Conservation (phyloP, 2,329 filamentous ascomycete genomes). For the Penicillium crustosum region DNA sequence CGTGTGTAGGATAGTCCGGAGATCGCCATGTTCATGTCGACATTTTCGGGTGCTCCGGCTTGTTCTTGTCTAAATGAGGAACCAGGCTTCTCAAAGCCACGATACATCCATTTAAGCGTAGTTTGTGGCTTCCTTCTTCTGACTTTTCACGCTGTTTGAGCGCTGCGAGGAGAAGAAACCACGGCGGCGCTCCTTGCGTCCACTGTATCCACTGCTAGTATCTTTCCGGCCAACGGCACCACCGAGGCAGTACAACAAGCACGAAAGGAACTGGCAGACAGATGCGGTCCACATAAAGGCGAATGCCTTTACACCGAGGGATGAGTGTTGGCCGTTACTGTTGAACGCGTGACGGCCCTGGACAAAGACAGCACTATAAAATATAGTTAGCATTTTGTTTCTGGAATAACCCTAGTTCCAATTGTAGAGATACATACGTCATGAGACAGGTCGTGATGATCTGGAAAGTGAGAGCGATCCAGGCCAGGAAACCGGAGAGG, state of each 20-base stretch:
- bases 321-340: conserved; percentile 48
- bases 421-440: conserved; percentile 55
- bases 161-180: conserved; percentile 40
- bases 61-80: neutral
- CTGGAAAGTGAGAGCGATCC: conserved; percentile 60
- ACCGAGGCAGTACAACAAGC: conserved; percentile 57
- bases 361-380: conserved; percentile 57
- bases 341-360: conserved; percentile 58
- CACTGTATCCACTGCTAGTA: conserved; percentile 33
- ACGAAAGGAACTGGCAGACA: conserved; percentile 56
- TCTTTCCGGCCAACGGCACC: conserved; percentile 37
- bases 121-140: conserved; percentile 26
- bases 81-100: neutral
- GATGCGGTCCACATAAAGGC: conserved; percentile 63
- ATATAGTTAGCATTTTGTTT: conserved; percentile 13
- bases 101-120: conserved; percentile 23
- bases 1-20: neutral
- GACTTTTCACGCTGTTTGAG: conserved; percentile 29
- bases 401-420: neutral
- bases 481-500: conserved; percentile 54
- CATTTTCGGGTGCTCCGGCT: neutral
- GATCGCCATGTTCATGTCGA: conserved; percentile 1
- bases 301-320: conserved; percentile 58
- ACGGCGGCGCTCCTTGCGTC: conserved; percentile 38
- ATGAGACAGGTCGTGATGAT: conserved; percentile 57